Evolutionary conservation across 2,329 filamentous ascomycete species (phyloP).

Genomic region (Apiospora arundinis): DNA sequence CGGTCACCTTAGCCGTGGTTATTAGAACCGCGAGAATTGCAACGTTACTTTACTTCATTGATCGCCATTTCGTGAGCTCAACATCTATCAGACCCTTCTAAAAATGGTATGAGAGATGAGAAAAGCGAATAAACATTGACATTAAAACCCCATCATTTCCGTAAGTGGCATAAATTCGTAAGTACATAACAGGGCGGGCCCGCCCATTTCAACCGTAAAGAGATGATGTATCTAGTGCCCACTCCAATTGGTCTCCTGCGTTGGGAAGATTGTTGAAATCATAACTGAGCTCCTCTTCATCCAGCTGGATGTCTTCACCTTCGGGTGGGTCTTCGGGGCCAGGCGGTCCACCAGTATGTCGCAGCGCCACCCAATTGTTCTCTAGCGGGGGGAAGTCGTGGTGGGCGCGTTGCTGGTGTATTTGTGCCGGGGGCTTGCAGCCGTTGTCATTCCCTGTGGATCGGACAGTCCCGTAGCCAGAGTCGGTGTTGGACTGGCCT

Average conservation of each 20-base stretch:
- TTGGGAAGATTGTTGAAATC: no score
- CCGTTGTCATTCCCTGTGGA: background rate
- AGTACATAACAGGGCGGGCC: background rate
- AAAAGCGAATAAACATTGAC: background rate
- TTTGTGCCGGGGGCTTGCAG: background rate
- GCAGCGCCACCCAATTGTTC: no score
- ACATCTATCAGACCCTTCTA: background rate
- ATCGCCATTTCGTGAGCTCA: background rate
- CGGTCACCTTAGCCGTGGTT: background rate
- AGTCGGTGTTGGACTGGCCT: background rate
- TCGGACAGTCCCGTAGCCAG: conserved; percentile 1
- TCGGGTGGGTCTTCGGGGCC: no score
- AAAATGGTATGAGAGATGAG: background rate
- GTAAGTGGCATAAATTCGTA: conserved; percentile 5
- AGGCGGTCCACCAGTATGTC: no score
- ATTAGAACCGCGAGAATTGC: background rate
- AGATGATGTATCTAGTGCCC: no score
- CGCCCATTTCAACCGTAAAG: no score
- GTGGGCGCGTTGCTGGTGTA: no score
- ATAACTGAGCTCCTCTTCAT: no score
- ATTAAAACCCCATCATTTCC: background rate
- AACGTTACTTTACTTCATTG: background rate
- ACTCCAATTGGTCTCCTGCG: no score
- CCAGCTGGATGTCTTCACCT: no score
- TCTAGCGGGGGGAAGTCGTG: no score